Percentiles rank a stretch among this genome's conserved stretches.
phyloP scores from a whole-genome alignment of 148 eudicot genomes.

The Vaccinium macrocarpon region DNA sequence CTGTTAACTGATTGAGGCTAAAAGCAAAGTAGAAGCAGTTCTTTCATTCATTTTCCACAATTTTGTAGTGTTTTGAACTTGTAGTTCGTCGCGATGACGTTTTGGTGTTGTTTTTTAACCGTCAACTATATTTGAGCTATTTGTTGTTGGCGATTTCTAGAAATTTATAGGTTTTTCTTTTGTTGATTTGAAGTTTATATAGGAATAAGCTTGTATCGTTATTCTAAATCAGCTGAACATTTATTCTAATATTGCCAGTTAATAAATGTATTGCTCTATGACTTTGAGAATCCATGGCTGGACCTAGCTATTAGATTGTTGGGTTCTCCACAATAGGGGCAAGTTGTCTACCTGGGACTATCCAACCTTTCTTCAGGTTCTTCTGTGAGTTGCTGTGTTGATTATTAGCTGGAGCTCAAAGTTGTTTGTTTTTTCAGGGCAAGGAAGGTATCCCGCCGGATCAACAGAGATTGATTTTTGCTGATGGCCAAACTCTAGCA shows the following conservation, averaged over 20 bases:
- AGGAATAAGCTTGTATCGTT: not conserved
- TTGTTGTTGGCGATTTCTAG: not conserved
- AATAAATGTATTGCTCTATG: no score
- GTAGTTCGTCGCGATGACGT: not conserved
- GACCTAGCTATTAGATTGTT: no score
- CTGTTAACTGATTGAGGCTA: no score
- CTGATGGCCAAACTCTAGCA: slow-evolving; percentile 43
- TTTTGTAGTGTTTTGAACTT: not conserved
- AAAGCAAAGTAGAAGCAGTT: no score
- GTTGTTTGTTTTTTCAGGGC: slow-evolving; percentile 20
- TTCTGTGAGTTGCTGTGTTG: not conserved
- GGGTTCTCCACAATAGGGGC: not conserved
- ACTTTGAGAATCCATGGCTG: no score
- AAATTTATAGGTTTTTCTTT: not conserved
- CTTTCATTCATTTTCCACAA: no score
- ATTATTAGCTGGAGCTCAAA: not conserved
- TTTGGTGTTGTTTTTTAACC: not conserved
- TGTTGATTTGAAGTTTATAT: not conserved
- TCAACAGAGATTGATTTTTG: slow-evolving; percentile 40
- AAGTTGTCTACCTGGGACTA: not conserved
- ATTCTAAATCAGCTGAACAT: not conserved
- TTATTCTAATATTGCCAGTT: not conserved
- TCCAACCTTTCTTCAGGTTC: not conserved
- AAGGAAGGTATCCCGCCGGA: slow-evolving; percentile 41
- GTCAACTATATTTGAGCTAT: not conserved